Base-by-base conservation (phyloP, 164 flowering plant genomes). In the Annona squamosa region DNA sequence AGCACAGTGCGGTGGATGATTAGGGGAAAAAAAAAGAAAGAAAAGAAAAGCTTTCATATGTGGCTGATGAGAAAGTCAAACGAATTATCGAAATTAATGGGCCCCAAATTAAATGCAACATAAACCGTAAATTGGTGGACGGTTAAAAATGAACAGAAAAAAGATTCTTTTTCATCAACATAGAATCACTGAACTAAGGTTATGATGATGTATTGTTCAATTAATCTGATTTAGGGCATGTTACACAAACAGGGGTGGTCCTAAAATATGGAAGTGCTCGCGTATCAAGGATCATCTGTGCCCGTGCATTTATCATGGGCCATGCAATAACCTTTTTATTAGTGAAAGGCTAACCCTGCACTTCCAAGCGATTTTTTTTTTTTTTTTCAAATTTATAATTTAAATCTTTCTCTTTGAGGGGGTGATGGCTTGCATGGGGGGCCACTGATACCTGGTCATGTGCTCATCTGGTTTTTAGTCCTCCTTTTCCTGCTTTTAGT, bases 401-500 rank as follows among this genome's bases (percentile, higher is more conserved):
- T 17, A 63, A 9, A 10, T 63, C 26, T 63, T 3, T 63, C 5
- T 5, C 5, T 26, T 65, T 65, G n/a, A 17, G 12, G 46, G n/a
- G n/a, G 41, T 41, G 44, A 37, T 66, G 42, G 68, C 12, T 13
- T 66, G 17, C 45, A 66, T 43, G 68, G 68, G 68, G 4, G 12
- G 41, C 46, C 45, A 66, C 68, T 66, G 46, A 66, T 66, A 4
- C 45, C 68, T 12, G 47, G 3, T 66, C 68, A 66, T 66, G 68
- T 66, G 68, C 9, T 2, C 68, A 66, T 42, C 68, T 66, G 18
- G 9, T 41, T 43, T 43, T 4, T 66, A 43, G n/a, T 43, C 43
- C 16, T 66, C 17, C 43, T 66, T 46, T 46, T 66, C 17, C 43
- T 66, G 68, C 68, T 66, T 66, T 66, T 66, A 46, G 68, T 26